Evolutionary conservation across 257 asterid genomes (phyloP).

Genomic region (Nicotiana noctiflora): DNA sequence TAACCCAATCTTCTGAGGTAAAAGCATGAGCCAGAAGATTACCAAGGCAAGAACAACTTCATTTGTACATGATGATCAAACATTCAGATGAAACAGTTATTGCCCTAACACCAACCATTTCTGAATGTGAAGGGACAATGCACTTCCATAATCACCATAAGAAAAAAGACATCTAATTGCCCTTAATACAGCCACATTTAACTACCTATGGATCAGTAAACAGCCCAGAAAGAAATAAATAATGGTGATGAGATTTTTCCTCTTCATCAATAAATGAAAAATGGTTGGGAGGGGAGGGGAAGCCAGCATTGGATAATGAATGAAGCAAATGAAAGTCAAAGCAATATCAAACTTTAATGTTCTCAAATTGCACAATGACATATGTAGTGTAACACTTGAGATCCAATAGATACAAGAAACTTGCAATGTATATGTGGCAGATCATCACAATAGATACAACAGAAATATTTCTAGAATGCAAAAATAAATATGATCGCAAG

Average conservation of each 20-base stretch:
- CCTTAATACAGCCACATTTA: background rate
- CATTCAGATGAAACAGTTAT: background rate
- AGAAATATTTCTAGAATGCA: background rate
- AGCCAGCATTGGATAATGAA: background rate
- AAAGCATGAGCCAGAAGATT: background rate
- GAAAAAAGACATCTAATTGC: background rate
- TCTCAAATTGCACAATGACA: background rate
- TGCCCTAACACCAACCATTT: background rate
- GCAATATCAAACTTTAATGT: background rate
- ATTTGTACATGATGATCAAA: background rate
- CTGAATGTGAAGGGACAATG: background rate
- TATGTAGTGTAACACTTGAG: background rate
- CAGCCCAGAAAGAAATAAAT: background rate
- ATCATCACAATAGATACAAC: background rate
- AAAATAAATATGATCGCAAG: background rate
- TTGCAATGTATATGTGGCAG: background rate
- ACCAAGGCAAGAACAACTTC: background rate
- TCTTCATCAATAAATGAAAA: background rate
- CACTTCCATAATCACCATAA: background rate
- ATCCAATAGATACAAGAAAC: background rate
- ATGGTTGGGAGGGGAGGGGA: background rate
- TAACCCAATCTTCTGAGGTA: background rate
- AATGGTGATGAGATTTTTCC: background rate
- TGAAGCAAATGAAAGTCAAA: background rate
- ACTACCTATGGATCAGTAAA: background rate